Evolutionary conservation across 169 alveolate species (phyloP).

Genomic region (Toxoplasma gondii): DNA sequence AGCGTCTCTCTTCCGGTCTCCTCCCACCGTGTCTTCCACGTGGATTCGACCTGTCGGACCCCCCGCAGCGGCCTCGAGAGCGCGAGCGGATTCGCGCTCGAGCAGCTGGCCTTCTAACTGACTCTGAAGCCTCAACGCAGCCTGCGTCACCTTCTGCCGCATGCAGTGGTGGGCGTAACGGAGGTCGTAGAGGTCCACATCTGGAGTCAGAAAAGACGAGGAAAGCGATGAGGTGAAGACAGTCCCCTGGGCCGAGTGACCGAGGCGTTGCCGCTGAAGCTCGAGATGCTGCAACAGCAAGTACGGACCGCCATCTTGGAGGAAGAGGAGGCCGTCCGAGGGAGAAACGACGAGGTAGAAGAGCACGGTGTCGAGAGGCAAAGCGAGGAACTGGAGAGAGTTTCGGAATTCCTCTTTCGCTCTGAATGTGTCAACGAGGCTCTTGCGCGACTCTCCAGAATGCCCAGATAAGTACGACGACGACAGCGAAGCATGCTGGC

Average conservation of each 20-base stretch:
- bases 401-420: background rate
- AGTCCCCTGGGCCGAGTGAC: background rate
- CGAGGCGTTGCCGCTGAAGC: background rate
- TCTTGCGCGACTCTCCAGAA: background rate
- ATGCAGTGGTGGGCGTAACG: conserved; percentile 15
- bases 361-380: background rate
- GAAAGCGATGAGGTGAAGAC: background rate
- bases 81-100: background rate
- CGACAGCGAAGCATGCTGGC: background rate
- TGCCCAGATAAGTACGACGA: background rate
- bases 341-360: conserved; percentile 19
- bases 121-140: background rate
- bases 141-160: background rate
- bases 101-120: conserved; percentile 4
- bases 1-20: background rate
- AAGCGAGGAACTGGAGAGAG: background rate
- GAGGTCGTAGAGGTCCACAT: background rate
- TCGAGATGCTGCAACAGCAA: background rate
- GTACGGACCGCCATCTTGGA: conserved; percentile 10
- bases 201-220: background rate
- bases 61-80: background rate
- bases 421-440: too few species aligned
- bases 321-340: conserved; percentile 12
- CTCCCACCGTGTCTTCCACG: background rate
- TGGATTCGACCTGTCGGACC: background rate